A percentile compares a stretch with the other conserved stretches of the same genome.
Conservation (phyloP, 441 rosid genomes). For the Jatropha multifida region DNA sequence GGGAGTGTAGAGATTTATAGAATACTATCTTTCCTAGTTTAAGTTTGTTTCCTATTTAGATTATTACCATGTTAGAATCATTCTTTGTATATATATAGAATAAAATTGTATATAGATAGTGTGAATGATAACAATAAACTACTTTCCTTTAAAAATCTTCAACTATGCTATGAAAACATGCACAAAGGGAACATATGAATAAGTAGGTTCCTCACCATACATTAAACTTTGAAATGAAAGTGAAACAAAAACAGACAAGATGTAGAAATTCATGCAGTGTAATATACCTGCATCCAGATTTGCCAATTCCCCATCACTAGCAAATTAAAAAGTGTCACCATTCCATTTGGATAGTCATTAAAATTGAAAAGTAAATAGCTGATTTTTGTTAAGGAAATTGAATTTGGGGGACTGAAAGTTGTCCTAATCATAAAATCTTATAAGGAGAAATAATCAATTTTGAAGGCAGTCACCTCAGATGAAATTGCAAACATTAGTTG, state of each 20-base stretch:
- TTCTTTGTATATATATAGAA: too few species aligned
- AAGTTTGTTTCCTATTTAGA: too few species aligned
- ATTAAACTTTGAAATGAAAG: not conserved
- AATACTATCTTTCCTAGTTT: too few species aligned
- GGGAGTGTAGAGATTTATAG: too few species aligned
- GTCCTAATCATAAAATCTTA: not conserved
- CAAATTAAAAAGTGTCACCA: conserved; percentile 95
- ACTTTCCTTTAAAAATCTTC: too few species aligned
- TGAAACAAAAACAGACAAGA: conserved; percentile 12
- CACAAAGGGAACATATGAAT: not conserved
- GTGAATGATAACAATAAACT: too few species aligned
- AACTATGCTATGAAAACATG: not conserved
- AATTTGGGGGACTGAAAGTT: conserved; percentile 2
- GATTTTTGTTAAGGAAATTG: conserved; percentile 49
- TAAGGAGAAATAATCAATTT: not conserved
- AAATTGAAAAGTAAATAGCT: conserved; percentile 90
- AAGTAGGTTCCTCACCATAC: not conserved
- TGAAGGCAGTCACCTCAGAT: not conserved
- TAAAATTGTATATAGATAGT: too few species aligned
- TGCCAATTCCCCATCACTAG: conserved; percentile 96
- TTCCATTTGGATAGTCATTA: conserved; percentile 97
- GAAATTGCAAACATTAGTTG: not conserved
- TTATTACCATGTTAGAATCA: too few species aligned
- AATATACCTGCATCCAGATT: conserved; percentile 86
- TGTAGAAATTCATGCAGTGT: conserved; percentile 2